These are phyloP conservation scores for Cladosporium sp. DNA, from an alignment of 2,329 filamentous ascomycete genomes.

Conservation along the genomic window DNA sequence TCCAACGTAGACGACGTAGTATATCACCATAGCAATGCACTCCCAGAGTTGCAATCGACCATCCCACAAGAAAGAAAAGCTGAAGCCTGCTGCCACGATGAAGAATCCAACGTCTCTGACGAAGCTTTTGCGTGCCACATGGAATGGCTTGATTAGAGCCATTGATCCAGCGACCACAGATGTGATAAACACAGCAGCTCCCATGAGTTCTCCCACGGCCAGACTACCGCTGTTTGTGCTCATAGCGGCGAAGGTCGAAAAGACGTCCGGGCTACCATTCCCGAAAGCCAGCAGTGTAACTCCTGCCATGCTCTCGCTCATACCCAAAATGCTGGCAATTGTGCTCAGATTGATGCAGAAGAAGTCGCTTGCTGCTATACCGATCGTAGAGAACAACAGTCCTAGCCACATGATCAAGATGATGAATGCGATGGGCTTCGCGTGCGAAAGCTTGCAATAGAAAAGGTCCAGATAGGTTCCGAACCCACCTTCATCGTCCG, in stretches of 20 bases:
- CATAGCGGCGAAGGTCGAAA: slow-evolving; percentile 98
- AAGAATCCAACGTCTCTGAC: slow-evolving; percentile 91
- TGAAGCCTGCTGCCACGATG: slow-evolving; percentile 78
- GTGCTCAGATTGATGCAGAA: slow-evolving; percentile 96
- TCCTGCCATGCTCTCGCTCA: slow-evolving; percentile 93
- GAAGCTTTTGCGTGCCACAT: slow-evolving; percentile 83
- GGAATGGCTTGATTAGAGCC: slow-evolving; percentile 93
- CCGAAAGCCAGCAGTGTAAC: slow-evolving; percentile 96
- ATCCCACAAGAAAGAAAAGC: slow-evolving; percentile 81
- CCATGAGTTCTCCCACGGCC: slow-evolving; percentile 90
- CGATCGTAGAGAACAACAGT: slow-evolving; percentile 91
- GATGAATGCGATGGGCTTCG: slow-evolving; percentile 71
- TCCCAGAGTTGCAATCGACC: slow-evolving; percentile 84
- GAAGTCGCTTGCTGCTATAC: slow-evolving; percentile 96
- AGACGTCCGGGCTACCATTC: slow-evolving; percentile 96
- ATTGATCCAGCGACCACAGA: slow-evolving; percentile 95
- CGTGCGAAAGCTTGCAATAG: slow-evolving; percentile 71
- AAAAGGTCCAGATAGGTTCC: slow-evolving; percentile 85
- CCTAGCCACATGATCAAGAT: slow-evolving; percentile 79
- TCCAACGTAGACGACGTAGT: slow-evolving; percentile 84
- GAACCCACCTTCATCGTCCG: slow-evolving; percentile 84
- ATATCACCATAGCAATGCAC: slow-evolving; percentile 81
- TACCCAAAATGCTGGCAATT: slow-evolving; percentile 79
- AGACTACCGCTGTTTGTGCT: slow-evolving; percentile 94
- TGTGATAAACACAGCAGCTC: slow-evolving; percentile 92